Base-by-base conservation (phyloP, 352 stramenopile genomes). In the Thraustochytrium striatum region DNA sequence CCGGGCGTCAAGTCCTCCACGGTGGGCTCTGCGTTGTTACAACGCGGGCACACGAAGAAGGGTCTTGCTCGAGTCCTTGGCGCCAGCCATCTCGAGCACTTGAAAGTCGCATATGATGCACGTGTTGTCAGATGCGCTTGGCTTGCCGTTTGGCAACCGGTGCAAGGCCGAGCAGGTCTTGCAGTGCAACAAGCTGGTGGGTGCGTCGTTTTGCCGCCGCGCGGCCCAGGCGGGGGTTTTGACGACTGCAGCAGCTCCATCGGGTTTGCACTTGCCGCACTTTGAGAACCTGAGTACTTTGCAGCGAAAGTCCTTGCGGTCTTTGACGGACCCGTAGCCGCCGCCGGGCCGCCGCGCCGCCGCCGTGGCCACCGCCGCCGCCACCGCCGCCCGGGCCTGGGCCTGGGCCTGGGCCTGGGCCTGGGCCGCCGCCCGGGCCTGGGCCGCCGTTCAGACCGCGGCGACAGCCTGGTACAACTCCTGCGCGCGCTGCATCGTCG, bases 191-290 rank as follows among this genome's bases (percentile, higher is more conserved):
- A 57, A 30, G 25, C 25, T n/a, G 19, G 9, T 13, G 9, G 25
- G 9, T 30, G 9, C n/a, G 50, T 79, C 3, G 69, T 79, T 28
- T 79, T 79, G 11, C 69, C 69, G 35, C 69, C 69, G 11, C 69
- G 69, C 11, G 69, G 69, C 11, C 69, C 69, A 16, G 69, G 69
- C 36, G 57, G 33, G 2, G 50, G 50, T 3, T 62, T n/a, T 16
- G 50, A 2, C 13, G 47, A 38, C 50, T 50, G 11, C 33, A 30
- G n/a, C 5, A 52, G 69, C 11, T 69, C 57, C 69, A 79, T 69
- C 7, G 52, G 19, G 9, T 9, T 62, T 62, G 35, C 69, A 79
- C 9, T 30, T 32, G 5, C 69, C 69, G 55, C 69, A 79, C 9
- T 1, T 62, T 3, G 57, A 53, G 16, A 79, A 9, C n/a, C 36